A percentile compares a stretch with the other conserved stretches of the same genome.
Evolutionary conservation across 2,329 filamentous ascomycete genomes (phyloP).

Genomic region (Sclerotinia nivalis): DNA sequence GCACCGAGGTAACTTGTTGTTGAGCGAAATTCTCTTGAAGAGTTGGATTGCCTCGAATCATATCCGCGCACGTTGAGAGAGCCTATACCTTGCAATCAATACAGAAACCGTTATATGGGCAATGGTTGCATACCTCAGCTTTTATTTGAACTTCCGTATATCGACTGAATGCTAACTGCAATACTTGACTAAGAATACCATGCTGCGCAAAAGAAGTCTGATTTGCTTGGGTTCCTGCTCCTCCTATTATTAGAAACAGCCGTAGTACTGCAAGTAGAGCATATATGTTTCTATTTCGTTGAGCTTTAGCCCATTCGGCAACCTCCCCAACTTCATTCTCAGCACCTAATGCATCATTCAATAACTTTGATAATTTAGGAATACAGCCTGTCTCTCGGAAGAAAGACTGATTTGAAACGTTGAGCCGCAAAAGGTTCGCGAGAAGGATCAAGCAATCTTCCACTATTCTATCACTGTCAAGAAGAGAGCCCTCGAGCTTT

Average conservation of each 20-base stretch:
- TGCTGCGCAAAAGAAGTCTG: conserved; percentile 84
- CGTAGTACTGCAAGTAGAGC: conserved; percentile 84
- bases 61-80: conserved; percentile 79
- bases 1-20: conserved; percentile 69
- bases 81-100: conserved; percentile 53
- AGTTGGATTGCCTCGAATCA: conserved; percentile 76
- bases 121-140: conserved; percentile 61
- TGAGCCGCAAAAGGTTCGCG: conserved; percentile 83
- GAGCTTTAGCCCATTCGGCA: conserved; percentile 72
- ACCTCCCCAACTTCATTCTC: conserved; percentile 58
- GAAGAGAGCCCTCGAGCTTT: conserved; percentile 75
- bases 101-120: conserved; percentile 17
- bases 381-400: conserved; percentile 91
- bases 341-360: conserved; percentile 60
- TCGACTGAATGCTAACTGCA: conserved; percentile 79
- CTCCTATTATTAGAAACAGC: conserved; percentile 81
- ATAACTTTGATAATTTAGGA: conserved; percentile 66
- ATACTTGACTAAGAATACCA: conserved; percentile 73
- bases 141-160: conserved; percentile 74
- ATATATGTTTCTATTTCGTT: conserved; percentile 88
- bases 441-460: conserved; percentile 92
- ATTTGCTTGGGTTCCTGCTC: conserved; percentile 76
- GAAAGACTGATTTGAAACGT: conserved; percentile 87
- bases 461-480: conserved; percentile 80
- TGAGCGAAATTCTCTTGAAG: conserved; percentile 90